These are phyloP conservation scores for Rubia tinctorum DNA, from an alignment of 305 asterid genomes.

Conservation along the genomic window DNA sequence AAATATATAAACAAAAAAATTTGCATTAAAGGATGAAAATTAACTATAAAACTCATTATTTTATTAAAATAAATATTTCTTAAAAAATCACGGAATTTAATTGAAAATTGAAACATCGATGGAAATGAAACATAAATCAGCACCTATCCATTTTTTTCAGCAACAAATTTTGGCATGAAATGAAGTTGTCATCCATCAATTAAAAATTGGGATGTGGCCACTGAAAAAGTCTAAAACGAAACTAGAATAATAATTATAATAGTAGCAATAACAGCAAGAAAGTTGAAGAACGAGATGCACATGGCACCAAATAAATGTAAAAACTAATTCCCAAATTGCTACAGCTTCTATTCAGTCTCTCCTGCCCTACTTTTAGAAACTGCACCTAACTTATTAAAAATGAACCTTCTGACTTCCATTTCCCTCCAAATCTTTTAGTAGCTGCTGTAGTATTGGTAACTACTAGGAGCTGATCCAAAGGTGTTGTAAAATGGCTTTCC, in stretches of 20 bases:
- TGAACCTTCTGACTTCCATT: neutral
- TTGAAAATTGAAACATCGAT: too few relatives aligned
- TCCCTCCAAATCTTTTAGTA: conserved; percentile 19
- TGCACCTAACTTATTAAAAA: conserved; percentile 13
- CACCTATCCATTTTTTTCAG: too few relatives aligned
- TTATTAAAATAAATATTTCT: too few relatives aligned
- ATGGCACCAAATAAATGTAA: conserved; percentile 17
- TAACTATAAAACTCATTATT: too few relatives aligned
- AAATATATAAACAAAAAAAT: too few relatives aligned
- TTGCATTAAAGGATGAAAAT: too few relatives aligned
- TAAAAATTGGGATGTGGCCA: conserved; percentile 19
- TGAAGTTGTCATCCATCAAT: conserved; percentile 8
- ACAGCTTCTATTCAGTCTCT: neutral
- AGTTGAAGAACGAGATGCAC: conserved; percentile 18
- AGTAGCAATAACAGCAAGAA: neutral
- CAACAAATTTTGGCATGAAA: neutral
- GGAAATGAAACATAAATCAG: too few relatives aligned
- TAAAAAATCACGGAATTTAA: too few relatives aligned
- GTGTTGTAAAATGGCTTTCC: conserved; percentile 33
- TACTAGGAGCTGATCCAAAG: conserved; percentile 25
- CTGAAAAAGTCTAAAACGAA: neutral
- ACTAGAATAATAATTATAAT: neutral
- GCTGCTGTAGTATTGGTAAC: conserved; percentile 43
- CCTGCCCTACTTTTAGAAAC: conserved; percentile 23
- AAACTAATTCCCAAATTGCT: conserved; percentile 6